Percentiles rank a stretch among this genome's conserved stretches.
These are phyloP conservation scores for Pyrrhoderma noxium DNA, from an alignment of 1,284 basidiomycete species.

Conservation along the genomic window DNA sequence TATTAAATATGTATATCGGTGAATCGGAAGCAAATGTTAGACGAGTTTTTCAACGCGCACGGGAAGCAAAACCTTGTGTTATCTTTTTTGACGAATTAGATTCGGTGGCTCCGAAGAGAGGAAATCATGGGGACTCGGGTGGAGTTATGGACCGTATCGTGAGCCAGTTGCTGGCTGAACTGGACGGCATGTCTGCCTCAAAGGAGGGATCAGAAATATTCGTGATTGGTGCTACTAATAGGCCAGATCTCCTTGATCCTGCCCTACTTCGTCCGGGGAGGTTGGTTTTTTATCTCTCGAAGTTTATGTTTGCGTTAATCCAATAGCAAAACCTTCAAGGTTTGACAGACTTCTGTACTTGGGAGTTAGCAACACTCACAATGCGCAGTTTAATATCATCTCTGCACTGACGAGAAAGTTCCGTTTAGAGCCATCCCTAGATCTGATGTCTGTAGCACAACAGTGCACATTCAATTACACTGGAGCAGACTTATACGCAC, in stretches of 20 bases:
- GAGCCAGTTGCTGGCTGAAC: slow-evolving; percentile 89
- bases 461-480: slow-evolving; percentile 91
- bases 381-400: slow-evolving; percentile 82
- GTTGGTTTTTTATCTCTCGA: slow-evolving; percentile 34
- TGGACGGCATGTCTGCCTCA: slow-evolving; percentile 83
- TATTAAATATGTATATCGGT: slow-evolving; percentile 97
- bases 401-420: slow-evolving; percentile 92
- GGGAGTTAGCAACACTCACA: slow-evolving; percentile 84
- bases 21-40: slow-evolving; percentile 97
- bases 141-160: slow-evolving; percentile 99
- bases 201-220: slow-evolving; percentile 69
- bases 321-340: slow-evolving; percentile 40
- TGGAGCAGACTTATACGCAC: slow-evolving; percentile 96
- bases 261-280: slow-evolving; percentile 90
- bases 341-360: slow-evolving; percentile 98
- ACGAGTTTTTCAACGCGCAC: slow-evolving; percentile 84
- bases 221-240: slow-evolving; percentile 96
- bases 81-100: slow-evolving; percentile 99
- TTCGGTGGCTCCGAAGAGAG: slow-evolving; percentile 91
- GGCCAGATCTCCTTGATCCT: slow-evolving; percentile 92
- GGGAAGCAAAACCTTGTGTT: slow-evolving; percentile 87
- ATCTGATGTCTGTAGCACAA: slow-evolving; percentile 63
- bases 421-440: slow-evolving; percentile 64
- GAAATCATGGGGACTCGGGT: slow-evolving; percentile 90
- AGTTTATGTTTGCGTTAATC: neutral